Evolutionary conservation across 2,329 filamentous ascomycete species (phyloP).

Genomic region (Massarina eburnea): DNA sequence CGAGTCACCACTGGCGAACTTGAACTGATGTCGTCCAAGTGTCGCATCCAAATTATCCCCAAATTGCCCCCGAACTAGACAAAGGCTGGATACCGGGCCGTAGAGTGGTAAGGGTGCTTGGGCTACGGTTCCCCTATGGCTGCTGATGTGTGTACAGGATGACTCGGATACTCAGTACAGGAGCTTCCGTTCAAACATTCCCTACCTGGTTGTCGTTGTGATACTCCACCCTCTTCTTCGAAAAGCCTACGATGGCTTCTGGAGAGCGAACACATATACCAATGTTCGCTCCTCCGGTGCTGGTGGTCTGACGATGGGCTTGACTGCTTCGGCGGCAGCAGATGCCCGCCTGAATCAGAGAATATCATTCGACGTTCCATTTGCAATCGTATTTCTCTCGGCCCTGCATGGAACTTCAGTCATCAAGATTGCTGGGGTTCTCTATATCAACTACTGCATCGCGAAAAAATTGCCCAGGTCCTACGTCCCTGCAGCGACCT

Average conservation of each 20-base stretch:
- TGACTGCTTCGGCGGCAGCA: conserved; percentile 52
- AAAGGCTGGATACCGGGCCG: conserved; percentile 91
- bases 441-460: conserved; percentile 80
- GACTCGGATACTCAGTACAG: conserved; percentile 86
- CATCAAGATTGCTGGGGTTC: conserved; percentile 77
- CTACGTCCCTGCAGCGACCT: conserved; percentile 75
- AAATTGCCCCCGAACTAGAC: conserved; percentile 70
- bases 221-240: conserved; percentile 78
- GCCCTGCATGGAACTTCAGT: conserved; percentile 84
- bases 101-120: conserved; percentile 66
- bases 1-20: background rate
- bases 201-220: conserved; percentile 74
- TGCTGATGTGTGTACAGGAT: conserved; percentile 58
- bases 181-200: conserved; percentile 82
- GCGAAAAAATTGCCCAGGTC: conserved; percentile 70
- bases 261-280: conserved; percentile 49
- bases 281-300: conserved; percentile 40
- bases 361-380: conserved; percentile 77
- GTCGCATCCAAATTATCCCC: conserved; percentile 76
- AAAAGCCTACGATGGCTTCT: conserved; percentile 64
- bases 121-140: conserved; percentile 1
- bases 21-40: conserved; percentile 52
- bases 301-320: conserved; percentile 42
- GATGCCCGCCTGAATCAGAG: conserved; percentile 63
- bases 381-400: conserved; percentile 76